Conservation (phyloP, 1,284 basidiomycete species). For the Volvariella volvacea region DNA sequence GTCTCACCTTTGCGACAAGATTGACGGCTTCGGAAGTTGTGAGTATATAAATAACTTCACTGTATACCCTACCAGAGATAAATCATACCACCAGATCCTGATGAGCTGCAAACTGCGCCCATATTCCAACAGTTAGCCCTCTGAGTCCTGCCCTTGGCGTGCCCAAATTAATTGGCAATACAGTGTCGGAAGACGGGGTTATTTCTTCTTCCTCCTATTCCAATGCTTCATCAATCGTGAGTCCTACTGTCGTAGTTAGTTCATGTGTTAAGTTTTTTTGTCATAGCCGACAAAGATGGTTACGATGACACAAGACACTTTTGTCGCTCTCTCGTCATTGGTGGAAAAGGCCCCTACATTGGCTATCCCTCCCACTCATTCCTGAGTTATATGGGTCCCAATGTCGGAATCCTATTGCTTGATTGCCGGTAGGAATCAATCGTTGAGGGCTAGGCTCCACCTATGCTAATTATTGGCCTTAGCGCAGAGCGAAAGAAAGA, state of each 20-base stretch:
- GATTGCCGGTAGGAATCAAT: slow-evolving; percentile 64
- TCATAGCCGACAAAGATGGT: slow-evolving; percentile 68
- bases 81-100: slow-evolving; percentile 51
- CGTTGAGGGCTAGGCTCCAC: neutral
- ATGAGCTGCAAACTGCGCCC: slow-evolving; percentile 72
- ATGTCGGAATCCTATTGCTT: slow-evolving; percentile 66
- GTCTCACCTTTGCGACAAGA: slow-evolving; percentile 31
- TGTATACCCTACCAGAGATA: slow-evolving; percentile 1
- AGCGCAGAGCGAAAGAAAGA: slow-evolving; percentile 84
- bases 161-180: neutral
- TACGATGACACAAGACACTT: slow-evolving; percentile 56
- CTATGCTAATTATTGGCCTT: neutral
- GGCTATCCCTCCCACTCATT: slow-evolving; percentile 79
- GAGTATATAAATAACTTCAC: slow-evolving; percentile 24
- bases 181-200: slow-evolving; percentile 76
- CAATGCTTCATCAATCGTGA: slow-evolving; percentile 83
- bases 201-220: slow-evolving; percentile 90
- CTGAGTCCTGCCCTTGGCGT: neutral
- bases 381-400: slow-evolving; percentile 67
- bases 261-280: slow-evolving; percentile 11
- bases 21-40: slow-evolving; percentile 93
- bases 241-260: slow-evolving; percentile 14
- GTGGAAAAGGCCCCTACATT: slow-evolving; percentile 71
- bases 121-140: slow-evolving; percentile 55
- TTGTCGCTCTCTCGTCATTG: slow-evolving; percentile 70